Evolutionary conservation across 2,329 filamentous ascomycete species (phyloP), one percentile per base, ranked within the genome.

Genomic region (Trichoderma afroharzianum): DNA sequence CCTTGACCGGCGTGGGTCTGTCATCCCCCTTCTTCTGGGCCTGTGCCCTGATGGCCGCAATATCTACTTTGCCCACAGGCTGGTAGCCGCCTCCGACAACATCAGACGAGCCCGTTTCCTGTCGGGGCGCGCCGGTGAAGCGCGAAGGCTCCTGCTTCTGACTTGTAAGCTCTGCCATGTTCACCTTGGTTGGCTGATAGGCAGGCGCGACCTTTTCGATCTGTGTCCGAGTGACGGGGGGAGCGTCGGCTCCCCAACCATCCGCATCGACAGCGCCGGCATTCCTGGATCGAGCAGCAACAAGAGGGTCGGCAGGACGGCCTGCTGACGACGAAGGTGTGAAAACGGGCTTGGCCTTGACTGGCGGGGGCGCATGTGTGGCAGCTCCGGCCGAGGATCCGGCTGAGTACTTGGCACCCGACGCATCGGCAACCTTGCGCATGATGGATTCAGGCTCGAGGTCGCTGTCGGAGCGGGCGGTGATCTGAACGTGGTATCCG

Each of bases 401-500:
- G 12, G 89, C 88, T 4, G 94, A 93, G 83, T 99, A 99, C 82
- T 98, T 98, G 74, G 95, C 90, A 73, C 96, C 96, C 57, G 96
- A 98, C 32, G 96, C 92, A 85, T 98, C 95, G 72, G 94, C 90
- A 62, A 99, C 94, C 83, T 98, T 98, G 80, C 96, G 92, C 76
- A 98, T 88, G 76, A 99, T 97, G 71, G 87, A 86, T 78, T 97
- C 94, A 47, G 95, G 93, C 32, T 92, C 93, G 73, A 99, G 88
- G 79, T 98, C 95, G 78, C 89, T 88, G 74, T 97, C 94, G 74
- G 95, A 97, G 73, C 96, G 93, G 72, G 96, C 96, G 67, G 95
- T 98, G 77, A 99, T 93, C 84, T 99, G 95, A 72, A 99, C 94
- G 81, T 99, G 96, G 82, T 98, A 99, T 75, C 96, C 94, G 84